A percentile compares a stretch with the other conserved stretches of the same genome.
Conservation (phyloP, 2,329 filamentous ascomycete genomes). For the Aspergillus sp. region DNA sequence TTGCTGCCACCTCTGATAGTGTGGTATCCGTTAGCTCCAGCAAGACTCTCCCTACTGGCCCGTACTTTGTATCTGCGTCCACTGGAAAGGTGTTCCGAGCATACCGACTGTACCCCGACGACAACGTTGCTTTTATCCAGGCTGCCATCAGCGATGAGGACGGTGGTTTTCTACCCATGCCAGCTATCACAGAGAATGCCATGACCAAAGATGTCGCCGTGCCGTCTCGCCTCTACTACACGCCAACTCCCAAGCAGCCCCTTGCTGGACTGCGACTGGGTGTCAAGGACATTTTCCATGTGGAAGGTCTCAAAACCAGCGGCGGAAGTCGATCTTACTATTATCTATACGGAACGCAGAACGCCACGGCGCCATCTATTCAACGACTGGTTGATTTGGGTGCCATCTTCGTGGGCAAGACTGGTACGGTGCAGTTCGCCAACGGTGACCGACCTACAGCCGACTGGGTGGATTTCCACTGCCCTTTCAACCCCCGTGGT, state of each 20-base stretch:
- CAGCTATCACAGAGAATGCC: conserved; percentile 12
- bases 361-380: conserved; percentile 51
- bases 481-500: conserved; percentile 40
- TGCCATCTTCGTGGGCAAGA: conserved; percentile 46
- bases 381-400: conserved; percentile 61
- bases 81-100: conserved; percentile 50
- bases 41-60: conserved; percentile 42
- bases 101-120: conserved; percentile 52
- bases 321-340: conserved; percentile 61
- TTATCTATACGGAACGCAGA: conserved; percentile 50
- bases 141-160: conserved; percentile 35
- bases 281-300: conserved; percentile 63
- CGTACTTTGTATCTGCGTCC: conserved; percentile 49
- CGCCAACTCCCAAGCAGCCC: conserved; percentile 53
- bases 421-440: conserved; percentile 36
- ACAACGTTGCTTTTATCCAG: conserved; percentile 52
- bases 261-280: conserved; percentile 58
- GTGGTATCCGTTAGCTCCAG: neutral
- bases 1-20: neutral
- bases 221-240: conserved; percentile 61
- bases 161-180: conserved; percentile 17
- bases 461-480: conserved; percentile 37
- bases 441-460: conserved; percentile 29
- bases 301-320: conserved; percentile 57
- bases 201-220: conserved; percentile 50